phyloP scores from a whole-genome alignment of 352 stramenopile species.

The Phytophthora agathidicida region DNA sequence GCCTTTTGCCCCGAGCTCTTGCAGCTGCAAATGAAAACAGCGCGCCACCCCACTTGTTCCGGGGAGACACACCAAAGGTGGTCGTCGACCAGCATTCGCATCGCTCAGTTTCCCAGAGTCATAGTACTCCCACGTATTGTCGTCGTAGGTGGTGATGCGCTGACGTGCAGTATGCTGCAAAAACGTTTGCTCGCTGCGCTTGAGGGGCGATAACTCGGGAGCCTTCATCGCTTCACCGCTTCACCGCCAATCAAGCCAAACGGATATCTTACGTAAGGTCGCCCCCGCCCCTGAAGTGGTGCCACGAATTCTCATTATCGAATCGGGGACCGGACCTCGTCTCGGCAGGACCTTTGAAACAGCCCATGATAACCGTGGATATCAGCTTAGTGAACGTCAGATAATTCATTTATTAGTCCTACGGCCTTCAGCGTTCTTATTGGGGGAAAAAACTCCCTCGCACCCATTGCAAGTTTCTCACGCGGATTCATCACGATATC shows the following conservation, averaged over 20 bases:
- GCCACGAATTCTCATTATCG: too few species aligned
- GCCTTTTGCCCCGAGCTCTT: slow-evolving; percentile 54
- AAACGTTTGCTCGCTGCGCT: slow-evolving; percentile 57
- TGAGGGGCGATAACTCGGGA: slow-evolving; percentile 10
- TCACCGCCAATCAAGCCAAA: slow-evolving; percentile 15
- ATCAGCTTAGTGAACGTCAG: too few species aligned
- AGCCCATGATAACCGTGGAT: too few species aligned
- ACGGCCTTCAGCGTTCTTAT: too few species aligned
- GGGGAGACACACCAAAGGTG: slow-evolving; percentile 69
- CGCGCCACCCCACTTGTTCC: slow-evolving; percentile 56
- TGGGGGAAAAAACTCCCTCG: too few species aligned
- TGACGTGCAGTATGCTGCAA: slow-evolving; percentile 65
- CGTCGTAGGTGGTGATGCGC: slow-evolving; percentile 79
- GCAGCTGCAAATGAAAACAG: slow-evolving; percentile 68
- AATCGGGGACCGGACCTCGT: too few species aligned
- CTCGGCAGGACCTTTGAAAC: too few species aligned
- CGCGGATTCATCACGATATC: too few species aligned
- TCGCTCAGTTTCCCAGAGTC: slow-evolving; percentile 58
- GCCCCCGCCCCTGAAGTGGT: too few species aligned
- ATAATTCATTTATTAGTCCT: too few species aligned
- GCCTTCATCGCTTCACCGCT: slow-evolving; percentile 17
- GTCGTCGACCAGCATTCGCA: slow-evolving; percentile 16
- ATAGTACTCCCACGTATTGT: slow-evolving; percentile 81
- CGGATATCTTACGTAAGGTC: slow-evolving; percentile 17
- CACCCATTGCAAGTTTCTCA: too few species aligned